Conservation (phyloP, 192 early-diverging fungal species). For the Coemansia sp. region DNA sequence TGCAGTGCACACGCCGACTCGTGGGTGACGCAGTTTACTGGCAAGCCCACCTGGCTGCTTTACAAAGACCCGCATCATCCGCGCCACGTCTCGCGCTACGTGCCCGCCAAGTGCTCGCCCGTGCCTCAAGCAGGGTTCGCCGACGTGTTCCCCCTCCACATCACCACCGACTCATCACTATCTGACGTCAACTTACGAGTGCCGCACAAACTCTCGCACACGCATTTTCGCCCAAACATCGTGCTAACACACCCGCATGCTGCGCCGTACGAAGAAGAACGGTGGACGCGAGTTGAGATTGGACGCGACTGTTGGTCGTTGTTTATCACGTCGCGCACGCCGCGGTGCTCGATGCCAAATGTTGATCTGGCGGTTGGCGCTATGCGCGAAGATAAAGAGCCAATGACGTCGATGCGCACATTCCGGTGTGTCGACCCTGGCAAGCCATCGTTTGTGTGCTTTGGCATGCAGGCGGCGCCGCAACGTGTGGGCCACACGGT, state of each 20-base stretch:
- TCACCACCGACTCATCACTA: slow-evolving; percentile 61
- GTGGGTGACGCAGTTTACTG: slow-evolving; percentile 35
- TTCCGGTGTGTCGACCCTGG: slow-evolving; percentile 54
- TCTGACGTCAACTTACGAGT: slow-evolving; percentile 63
- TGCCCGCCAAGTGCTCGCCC: slow-evolving; percentile 16
- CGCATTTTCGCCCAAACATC: slow-evolving; percentile 80
- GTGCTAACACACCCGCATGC: slow-evolving; percentile 47
- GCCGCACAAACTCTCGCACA: slow-evolving; percentile 44
- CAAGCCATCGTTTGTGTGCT: slow-evolving; percentile 33
- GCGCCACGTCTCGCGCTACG: slow-evolving; percentile 41
- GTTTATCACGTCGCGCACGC: slow-evolving; percentile 59
- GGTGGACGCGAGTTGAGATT: slow-evolving; percentile 62
- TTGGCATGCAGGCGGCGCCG: slow-evolving; percentile 48
- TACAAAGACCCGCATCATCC: slow-evolving; percentile 25
- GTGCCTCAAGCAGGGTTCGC: slow-evolving; percentile 70
- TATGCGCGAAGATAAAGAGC: slow-evolving; percentile 54
- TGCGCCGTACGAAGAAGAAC: slow-evolving; percentile 72
- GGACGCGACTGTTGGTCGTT: slow-evolving; percentile 29
- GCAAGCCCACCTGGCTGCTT: slow-evolving; percentile 33
- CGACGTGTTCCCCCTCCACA: slow-evolving; percentile 74
- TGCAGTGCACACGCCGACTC: slow-evolving; percentile 20
- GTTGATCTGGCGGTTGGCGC: slow-evolving; percentile 56
- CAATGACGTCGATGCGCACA: slow-evolving; percentile 56
- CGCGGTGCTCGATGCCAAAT: slow-evolving; percentile 64
- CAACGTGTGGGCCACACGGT: slow-evolving; percentile 23